Base-by-base conservation (phyloP, 768 basidiomycete genomes). In the Clitopilus passeckerianus region DNA sequence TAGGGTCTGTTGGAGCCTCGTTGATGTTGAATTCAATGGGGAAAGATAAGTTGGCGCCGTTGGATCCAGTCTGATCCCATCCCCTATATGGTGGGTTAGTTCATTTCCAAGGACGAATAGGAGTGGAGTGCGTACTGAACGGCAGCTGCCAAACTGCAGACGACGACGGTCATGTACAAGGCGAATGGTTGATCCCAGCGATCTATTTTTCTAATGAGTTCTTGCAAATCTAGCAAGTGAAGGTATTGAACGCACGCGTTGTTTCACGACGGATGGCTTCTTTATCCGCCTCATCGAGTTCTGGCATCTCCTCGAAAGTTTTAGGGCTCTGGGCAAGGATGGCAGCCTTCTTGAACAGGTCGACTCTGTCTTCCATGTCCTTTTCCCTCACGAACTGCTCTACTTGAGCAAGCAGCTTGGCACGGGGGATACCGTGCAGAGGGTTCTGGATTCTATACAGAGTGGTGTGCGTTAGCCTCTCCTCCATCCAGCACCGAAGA, bases 141-240 rank as follows among this genome's bases (percentile, higher is more conserved):
- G 54, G 87, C 89, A 4, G 91, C 91, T 1, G 88, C 89, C 54
- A 93, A 70, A 14, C 87, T 89, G 62, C 89, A 86, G 23, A 82
- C 67, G 50, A 79, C 62, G 43, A 82, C 73, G 1, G 79, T 79
- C 65, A 76, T 43, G 63, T 80, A 78, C 14, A 81, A 66, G 53
- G 68, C 70, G 57, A 65, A 70, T 1, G 82, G 75, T 55, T 81
- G 81, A 59, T 68, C 68, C 82, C 82, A 83, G 67, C 74, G 75
- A 68, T 81, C 77, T 75, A 52, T 27, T 12, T 22, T n/a, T 14
- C 27, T 16, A 24, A 54, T 27, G n/a, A 22, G 7, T 27, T 8
- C 27, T 30, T 30, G 3, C 27, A 30, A 4, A 7, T 30, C 27
- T 30, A 30, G 4, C 27, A 30, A 12, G 20, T 16, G n/a, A 50